Evolutionary conservation across 305 asterid genomes (phyloP).

Genomic region (Fraxinus platypoda): DNA sequence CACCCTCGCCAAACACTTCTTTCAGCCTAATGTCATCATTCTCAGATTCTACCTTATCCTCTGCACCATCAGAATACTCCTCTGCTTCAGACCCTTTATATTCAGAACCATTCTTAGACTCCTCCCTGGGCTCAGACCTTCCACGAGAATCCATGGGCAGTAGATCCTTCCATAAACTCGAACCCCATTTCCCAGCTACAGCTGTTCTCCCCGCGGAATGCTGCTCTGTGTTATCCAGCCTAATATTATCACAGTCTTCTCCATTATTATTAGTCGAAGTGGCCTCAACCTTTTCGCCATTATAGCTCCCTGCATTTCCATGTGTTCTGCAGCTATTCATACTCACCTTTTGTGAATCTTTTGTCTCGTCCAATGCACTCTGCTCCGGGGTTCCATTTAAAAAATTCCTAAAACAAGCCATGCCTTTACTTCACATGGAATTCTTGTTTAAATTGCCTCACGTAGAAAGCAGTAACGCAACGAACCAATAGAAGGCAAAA

Average conservation of each 20-base stretch:
- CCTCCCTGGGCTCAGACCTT: conserved; percentile 74
- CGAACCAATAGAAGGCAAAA: not conserved
- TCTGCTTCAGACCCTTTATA: conserved; percentile 80
- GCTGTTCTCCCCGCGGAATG: conserved; percentile 42
- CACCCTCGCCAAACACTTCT: conserved; percentile 53
- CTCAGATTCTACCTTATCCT: conserved; percentile 56
- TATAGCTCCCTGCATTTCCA: conserved; percentile 33
- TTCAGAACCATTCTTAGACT: conserved; percentile 87
- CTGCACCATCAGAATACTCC: conserved; percentile 68
- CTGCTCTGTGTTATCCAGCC: conserved; percentile 34
- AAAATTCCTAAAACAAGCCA: conserved; percentile 67
- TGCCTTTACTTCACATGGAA: conserved; percentile 43
- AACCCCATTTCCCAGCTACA: conserved; percentile 72
- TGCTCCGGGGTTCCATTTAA: conserved; percentile 49
- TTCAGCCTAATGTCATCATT: conserved; percentile 46
- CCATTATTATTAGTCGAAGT: conserved; percentile 44
- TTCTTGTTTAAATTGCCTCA: not conserved
- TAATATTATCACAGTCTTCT: conserved; percentile 31
- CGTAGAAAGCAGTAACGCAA: not conserved
- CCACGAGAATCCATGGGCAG: conserved; percentile 47
- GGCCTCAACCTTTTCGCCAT: conserved; percentile 51
- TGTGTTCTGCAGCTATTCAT: conserved; percentile 39
- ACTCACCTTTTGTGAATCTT: conserved; percentile 36
- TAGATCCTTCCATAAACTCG: conserved; percentile 80
- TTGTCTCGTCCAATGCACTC: conserved; percentile 49